These are phyloP conservation scores for Ruellia speciosa DNA, from an alignment of 305 asterid species.

Conservation along the genomic window DNA sequence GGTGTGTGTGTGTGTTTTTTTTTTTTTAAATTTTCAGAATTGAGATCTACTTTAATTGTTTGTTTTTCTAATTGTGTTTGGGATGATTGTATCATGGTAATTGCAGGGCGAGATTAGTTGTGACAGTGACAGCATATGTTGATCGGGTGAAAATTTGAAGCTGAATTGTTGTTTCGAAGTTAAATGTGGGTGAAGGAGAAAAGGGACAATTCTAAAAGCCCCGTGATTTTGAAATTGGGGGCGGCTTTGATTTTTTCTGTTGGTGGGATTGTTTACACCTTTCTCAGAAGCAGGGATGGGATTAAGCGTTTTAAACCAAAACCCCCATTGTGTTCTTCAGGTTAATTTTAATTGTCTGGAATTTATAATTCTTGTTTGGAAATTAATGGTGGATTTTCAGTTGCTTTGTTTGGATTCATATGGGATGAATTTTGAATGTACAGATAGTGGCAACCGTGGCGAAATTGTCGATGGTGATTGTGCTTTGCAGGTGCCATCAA, in stretches of 20 bases:
- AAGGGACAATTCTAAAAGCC: slow-evolving; percentile 31
- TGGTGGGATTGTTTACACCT: slow-evolving; percentile 68
- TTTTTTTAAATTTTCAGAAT: no score
- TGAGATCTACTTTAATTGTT: no score
- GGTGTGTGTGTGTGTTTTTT: no score
- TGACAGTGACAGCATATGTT: no score
- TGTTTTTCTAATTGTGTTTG: slow-evolving; percentile 1
- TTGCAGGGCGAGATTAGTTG: no score
- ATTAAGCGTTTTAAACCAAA: slow-evolving; percentile 35
- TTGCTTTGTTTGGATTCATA: slow-evolving; percentile 28
- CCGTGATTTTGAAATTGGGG: slow-evolving; percentile 60
- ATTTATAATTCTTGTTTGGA: no score
- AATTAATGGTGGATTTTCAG: background rate
- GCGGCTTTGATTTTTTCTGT: slow-evolving; percentile 60
- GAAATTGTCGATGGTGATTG: slow-evolving; percentile 24
- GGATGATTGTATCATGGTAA: slow-evolving; percentile 1
- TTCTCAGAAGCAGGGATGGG: slow-evolving; percentile 37
- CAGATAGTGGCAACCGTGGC: slow-evolving; percentile 30
- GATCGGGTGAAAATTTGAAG: background rate
- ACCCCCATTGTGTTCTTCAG: slow-evolving; percentile 9
- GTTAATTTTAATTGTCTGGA: no score
- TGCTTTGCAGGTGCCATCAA: slow-evolving; percentile 26
- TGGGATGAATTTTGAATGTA: slow-evolving; percentile 22
- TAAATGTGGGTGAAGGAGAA: slow-evolving; percentile 49
- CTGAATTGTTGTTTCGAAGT: slow-evolving; percentile 17